A percentile compares a stretch with the other conserved stretches of the same genome.
Conservation (phyloP, 2,329 filamentous ascomycete genomes). For the Paracoccidioides lutzii region DNA sequence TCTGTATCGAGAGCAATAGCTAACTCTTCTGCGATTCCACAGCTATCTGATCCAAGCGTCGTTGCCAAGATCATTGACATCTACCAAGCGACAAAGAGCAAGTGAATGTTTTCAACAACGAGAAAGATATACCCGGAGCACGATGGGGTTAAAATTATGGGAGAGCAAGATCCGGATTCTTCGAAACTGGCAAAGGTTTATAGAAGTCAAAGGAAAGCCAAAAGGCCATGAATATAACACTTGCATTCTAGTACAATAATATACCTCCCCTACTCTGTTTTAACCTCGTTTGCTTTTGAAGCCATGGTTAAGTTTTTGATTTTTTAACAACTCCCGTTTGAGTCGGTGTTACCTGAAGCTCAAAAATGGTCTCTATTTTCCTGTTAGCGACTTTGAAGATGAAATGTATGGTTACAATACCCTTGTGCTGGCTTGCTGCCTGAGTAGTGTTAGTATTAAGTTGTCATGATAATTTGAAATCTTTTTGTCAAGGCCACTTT, state of each 20-base stretch:
- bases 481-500: neutral
- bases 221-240: neutral
- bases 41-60: conserved; percentile 81
- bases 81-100: conserved; percentile 47
- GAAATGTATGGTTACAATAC: neutral
- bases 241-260: neutral
- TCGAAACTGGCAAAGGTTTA: neutral
- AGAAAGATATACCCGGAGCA: neutral
- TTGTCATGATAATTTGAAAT: neutral
- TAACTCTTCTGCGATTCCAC: conserved; percentile 1
- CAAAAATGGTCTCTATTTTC: neutral
- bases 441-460: neutral
- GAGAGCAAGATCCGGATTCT: neutral
- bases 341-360: neutral
- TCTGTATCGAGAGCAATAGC: no score
- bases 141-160: neutral
- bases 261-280: neutral
- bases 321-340: neutral
- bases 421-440: neutral
- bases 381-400: neutral
- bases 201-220: neutral
- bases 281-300: neutral
- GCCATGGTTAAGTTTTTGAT: neutral
- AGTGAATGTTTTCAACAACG: conserved; percentile 15
- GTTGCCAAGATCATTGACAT: conserved; percentile 79